Evolutionary conservation across 2,329 filamentous ascomycete genomes (phyloP).

Genomic region (Trichoderma asperellum): DNA sequence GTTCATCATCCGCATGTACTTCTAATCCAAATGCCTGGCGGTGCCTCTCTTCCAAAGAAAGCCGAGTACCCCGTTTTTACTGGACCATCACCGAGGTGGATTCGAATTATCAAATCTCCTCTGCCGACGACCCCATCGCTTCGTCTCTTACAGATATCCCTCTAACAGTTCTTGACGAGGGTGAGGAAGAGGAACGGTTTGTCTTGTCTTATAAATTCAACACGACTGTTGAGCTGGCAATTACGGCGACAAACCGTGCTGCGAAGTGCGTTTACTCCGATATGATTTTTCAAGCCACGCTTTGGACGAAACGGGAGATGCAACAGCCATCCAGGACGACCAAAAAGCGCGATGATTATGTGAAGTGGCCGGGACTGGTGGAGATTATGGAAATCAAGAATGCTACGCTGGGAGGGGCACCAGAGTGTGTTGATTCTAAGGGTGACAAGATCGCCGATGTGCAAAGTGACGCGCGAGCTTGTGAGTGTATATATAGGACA

Average conservation of each 20-base stretch:
- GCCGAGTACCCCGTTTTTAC: conserved; percentile 57
- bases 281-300: conserved; percentile 58
- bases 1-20: conserved; percentile 59
- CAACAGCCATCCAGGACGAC: neutral
- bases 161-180: conserved; percentile 53
- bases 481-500: conserved; percentile 44
- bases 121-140: conserved; percentile 58
- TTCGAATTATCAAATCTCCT: conserved; percentile 57
- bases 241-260: conserved; percentile 49
- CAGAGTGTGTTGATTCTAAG: conserved; percentile 54
- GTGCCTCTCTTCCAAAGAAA: conserved; percentile 59
- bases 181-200: conserved; percentile 57
- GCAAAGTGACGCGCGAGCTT: conserved; percentile 43
- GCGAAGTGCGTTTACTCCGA: conserved; percentile 62
- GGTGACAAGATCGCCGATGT: conserved; percentile 46
- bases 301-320: conserved; percentile 59
- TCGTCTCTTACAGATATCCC: conserved; percentile 58
- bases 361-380: conserved; percentile 61
- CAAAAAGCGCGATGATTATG: neutral
- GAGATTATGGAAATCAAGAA: conserved; percentile 57
- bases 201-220: conserved; percentile 58
- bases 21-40: conserved; percentile 61
- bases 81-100: conserved; percentile 60
- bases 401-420: conserved; percentile 37
- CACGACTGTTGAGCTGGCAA: conserved; percentile 56